Conservation (phyloP, 2,329 filamentous ascomycete genomes). For the Fusarium lateritium region DNA sequence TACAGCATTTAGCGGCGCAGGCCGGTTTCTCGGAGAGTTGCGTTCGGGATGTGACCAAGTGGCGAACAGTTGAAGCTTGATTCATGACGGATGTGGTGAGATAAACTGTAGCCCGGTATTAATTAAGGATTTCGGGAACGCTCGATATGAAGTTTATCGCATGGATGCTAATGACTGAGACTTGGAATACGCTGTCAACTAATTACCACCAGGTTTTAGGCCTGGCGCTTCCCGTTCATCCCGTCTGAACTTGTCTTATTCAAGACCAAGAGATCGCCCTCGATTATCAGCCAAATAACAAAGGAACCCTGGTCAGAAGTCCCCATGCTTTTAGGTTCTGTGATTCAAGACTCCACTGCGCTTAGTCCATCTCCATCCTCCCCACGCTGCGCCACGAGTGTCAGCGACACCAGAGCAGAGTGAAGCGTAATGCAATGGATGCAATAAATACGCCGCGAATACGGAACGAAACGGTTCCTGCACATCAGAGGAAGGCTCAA, state of each 20-base stretch:
- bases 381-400: conserved; percentile 45
- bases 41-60: conserved; percentile 9
- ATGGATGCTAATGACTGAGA: conserved; percentile 11
- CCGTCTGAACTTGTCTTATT: conserved; percentile 28
- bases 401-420: conserved; percentile 26
- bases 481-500: neutral
- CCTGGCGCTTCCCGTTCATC: conserved; percentile 17
- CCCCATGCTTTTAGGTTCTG: conserved; percentile 23
- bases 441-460: conserved; percentile 23
- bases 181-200: conserved; percentile 12
- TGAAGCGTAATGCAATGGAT: conserved; percentile 20
- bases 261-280: conserved; percentile 25
- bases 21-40: conserved; percentile 19
- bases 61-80: conserved; percentile 12
- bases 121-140: conserved; percentile 6
- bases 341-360: conserved; percentile 37
- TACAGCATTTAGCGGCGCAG: neutral
- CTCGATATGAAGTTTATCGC: conserved; percentile 2
- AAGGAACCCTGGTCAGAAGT: conserved; percentile 12
- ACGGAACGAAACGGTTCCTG: conserved; percentile 13
- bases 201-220: conserved; percentile 16
- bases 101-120: conserved; percentile 2
- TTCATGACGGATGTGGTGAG: neutral
- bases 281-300: conserved; percentile 19
- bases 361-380: conserved; percentile 2